These are phyloP conservation scores for Jaminaea rosea DNA, from an alignment of 1,284 basidiomycete species.

Conservation along the genomic window DNA sequence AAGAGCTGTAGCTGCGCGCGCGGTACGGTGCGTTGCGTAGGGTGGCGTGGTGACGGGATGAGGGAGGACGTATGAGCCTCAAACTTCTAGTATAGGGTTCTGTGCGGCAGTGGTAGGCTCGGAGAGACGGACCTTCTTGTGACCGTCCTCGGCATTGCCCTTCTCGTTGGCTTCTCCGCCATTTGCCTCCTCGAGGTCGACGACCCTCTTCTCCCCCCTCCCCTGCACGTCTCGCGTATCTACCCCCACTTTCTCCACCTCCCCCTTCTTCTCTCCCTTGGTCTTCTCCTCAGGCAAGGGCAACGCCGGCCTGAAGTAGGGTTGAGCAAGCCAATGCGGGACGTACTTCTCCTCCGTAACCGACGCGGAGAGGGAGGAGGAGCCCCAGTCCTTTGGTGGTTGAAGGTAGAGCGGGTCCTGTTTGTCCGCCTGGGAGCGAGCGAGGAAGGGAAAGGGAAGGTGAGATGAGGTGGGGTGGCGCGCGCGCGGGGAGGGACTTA, in stretches of 20 bases:
- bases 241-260: constrained; percentile 9
- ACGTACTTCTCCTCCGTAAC: constrained; percentile 51
- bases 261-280: constrained; percentile 5
- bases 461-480: not conserved
- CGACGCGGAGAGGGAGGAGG: no score
- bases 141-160: not conserved
- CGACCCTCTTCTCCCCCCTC: constrained; percentile 15
- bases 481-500: constrained; percentile 19
- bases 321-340: constrained; percentile 77
- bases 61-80: no score
- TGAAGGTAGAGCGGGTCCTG: constrained; percentile 6
- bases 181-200: not conserved
- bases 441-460: not conserved
- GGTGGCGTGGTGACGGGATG: not conserved
- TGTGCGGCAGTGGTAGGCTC: not conserved
- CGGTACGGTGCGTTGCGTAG: not conserved
- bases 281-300: not conserved
- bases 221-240: not conserved
- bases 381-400: not conserved
- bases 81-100: not conserved
- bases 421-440: constrained; percentile 33
- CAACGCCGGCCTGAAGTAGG: constrained; percentile 60
- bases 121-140: not conserved
- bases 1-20: not conserved
- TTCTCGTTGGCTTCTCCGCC: not conserved